A percentile compares a stretch with the other conserved stretches of the same genome.
These are phyloP conservation scores for Kernera saxatilis DNA, from an alignment of 345 rosid genomes.

Conservation along the genomic window DNA sequence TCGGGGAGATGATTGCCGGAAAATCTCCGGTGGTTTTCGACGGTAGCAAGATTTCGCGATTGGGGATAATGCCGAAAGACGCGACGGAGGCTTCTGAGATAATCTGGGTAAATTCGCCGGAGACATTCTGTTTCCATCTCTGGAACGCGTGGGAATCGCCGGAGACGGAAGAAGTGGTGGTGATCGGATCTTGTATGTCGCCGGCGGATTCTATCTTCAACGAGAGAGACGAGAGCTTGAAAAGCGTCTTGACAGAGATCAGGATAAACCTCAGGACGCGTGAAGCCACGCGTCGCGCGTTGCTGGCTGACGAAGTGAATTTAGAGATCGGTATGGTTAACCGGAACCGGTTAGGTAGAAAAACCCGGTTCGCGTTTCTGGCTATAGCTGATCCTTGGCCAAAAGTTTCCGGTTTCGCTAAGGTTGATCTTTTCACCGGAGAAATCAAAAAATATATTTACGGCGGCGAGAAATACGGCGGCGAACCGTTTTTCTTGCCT, in stretches of 20 bases:
- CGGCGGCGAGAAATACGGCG: slow-evolving; percentile 67
- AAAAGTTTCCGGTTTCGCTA: slow-evolving; percentile 82
- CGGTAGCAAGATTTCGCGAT: slow-evolving; percentile 54
- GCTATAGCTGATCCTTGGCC: slow-evolving; percentile 99
- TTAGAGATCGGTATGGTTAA: slow-evolving; percentile 97
- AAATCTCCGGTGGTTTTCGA: slow-evolving; percentile 91
- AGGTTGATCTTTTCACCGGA: slow-evolving; percentile 71
- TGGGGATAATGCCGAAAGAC: slow-evolving; percentile 64
- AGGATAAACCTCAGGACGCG: slow-evolving; percentile 76
- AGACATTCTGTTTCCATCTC: slow-evolving; percentile 79
- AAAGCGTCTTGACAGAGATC: slow-evolving; percentile 70
- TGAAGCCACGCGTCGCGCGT: slow-evolving; percentile 55
- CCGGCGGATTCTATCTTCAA: slow-evolving; percentile 95
- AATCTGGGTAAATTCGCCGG: slow-evolving; percentile 74
- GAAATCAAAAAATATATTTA: slow-evolving; percentile 53
- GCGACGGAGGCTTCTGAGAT: slow-evolving; percentile 50
- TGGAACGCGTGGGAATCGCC: slow-evolving; percentile 98
- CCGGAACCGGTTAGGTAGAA: slow-evolving; percentile 65
- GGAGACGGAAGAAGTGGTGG: slow-evolving; percentile 74
- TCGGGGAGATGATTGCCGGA: slow-evolving; percentile 74
- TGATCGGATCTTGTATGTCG: slow-evolving; percentile 95
- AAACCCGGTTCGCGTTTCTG: slow-evolving; percentile 67
- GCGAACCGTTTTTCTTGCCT: slow-evolving; percentile 82
- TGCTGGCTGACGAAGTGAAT: slow-evolving; percentile 50
- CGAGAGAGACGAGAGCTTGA: slow-evolving; percentile 68